phyloP scores from a whole-genome alignment of 257 asterid species.

The Dorcoceras hygrometricum region DNA sequence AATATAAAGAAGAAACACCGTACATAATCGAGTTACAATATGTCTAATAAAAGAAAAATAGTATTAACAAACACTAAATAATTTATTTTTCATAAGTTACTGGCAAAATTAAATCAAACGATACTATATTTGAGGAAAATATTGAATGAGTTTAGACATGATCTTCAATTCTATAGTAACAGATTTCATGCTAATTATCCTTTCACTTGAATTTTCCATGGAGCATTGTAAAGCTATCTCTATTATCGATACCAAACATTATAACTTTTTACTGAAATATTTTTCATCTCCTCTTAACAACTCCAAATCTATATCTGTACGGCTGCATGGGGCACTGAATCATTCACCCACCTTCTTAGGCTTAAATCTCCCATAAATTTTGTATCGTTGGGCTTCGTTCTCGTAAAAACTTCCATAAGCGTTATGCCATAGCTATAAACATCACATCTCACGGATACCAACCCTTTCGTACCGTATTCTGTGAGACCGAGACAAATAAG shows the following conservation, averaged over 20 bases:
- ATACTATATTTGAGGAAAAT: neutral
- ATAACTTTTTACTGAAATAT: neutral
- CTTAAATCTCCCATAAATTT: conserved; percentile 17
- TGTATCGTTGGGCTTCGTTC: conserved; percentile 25
- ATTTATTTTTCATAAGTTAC: no score
- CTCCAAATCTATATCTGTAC: neutral
- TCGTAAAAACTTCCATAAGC: conserved; percentile 31
- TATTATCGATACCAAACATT: conserved; percentile 20
- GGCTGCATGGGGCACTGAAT: conserved; percentile 3
- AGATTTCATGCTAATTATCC: conserved; percentile 10
- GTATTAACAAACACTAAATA: no score
- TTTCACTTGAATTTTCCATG: conserved; percentile 9
- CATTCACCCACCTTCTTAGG: conserved; percentile 19
- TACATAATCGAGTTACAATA: no score
- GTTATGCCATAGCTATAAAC: conserved; percentile 34
- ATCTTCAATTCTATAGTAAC: conserved; percentile 22
- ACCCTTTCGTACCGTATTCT: conserved; percentile 32
- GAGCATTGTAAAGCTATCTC: conserved; percentile 25
- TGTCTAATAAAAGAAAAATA: no score
- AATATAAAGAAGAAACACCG: no score
- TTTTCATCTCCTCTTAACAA: conserved; percentile 12
- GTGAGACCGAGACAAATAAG: neutral
- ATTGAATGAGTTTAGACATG: neutral
- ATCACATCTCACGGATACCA: conserved; percentile 23
- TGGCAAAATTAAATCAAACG: no score